Evolutionary conservation across 768 basidiomycete species (phyloP).

Genomic region (Lactarius hengduanensis): DNA sequence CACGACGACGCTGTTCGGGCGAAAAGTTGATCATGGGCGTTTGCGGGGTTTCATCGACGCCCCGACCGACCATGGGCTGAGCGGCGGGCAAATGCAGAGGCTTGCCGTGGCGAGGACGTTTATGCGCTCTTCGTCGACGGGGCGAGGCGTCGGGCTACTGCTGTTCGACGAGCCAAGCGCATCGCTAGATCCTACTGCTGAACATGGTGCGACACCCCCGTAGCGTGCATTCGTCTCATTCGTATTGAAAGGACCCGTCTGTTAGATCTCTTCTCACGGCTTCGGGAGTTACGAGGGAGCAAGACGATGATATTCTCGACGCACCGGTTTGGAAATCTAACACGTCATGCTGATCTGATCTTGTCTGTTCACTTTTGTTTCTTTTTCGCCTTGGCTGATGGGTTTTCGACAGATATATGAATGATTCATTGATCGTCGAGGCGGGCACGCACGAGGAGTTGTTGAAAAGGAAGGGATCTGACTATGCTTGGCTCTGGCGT

Average conservation of each 20-base stretch:
- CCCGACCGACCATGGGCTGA: constrained; percentile 37
- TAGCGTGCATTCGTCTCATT: not conserved
- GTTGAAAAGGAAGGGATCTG: constrained; percentile 48
- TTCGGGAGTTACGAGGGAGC: constrained; percentile 63
- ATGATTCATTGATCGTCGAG: constrained; percentile 59
- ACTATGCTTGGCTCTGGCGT: constrained; percentile 73
- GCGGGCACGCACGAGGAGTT: constrained; percentile 65
- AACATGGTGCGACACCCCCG: constrained; percentile 49
- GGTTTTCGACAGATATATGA: constrained; percentile 55
- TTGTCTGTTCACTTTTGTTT: constrained; percentile 12
- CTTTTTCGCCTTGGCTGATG: not conserved
- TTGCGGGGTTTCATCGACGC: constrained; percentile 8
- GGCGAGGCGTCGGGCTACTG: constrained; percentile 54
- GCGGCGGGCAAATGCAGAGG: constrained; percentile 76
- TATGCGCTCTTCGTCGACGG: constrained; percentile 55
- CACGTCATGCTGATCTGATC: constrained; percentile 47
- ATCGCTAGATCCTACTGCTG: constrained; percentile 70
- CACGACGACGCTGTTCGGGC: constrained; percentile 60
- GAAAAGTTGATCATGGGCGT: constrained; percentile 39
- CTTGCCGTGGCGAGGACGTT: constrained; percentile 74
- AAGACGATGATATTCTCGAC: constrained; percentile 86
- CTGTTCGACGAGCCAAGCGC: constrained; percentile 75
- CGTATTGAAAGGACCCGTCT: not conserved
- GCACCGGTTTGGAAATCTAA: constrained; percentile 67
- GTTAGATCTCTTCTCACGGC: constrained; percentile 65